phyloP scores from a whole-genome alignment of 2,329 filamentous ascomycete genomes.

The Verticillium nubilum region DNA sequence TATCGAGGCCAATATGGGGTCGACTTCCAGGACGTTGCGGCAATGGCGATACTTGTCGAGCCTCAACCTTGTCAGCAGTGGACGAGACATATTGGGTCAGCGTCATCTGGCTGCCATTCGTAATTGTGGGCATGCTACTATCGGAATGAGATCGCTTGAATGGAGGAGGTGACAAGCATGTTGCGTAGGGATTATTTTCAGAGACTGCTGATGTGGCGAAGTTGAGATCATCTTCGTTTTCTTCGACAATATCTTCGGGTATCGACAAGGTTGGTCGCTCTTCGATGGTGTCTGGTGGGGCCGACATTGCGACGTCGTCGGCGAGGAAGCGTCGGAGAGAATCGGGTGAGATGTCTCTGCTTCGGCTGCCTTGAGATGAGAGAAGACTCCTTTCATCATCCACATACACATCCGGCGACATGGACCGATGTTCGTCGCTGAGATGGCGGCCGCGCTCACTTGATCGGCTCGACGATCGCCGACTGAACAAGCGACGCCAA shows the following conservation, averaged over 20 bases:
- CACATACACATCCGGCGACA: conserved; percentile 14
- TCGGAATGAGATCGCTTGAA: conserved; percentile 33
- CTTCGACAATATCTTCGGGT: conserved; percentile 28
- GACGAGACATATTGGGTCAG: conserved; percentile 12
- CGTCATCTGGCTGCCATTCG: conserved; percentile 18
- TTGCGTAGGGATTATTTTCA: conserved; percentile 37
- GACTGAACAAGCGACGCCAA: conserved; percentile 47
- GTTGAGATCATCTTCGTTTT: conserved; percentile 49
- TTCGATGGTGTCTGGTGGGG: conserved; percentile 11
- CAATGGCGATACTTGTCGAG: not conserved
- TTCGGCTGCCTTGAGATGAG: conserved; percentile 36
- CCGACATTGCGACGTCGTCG: conserved; percentile 32
- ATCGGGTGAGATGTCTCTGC: conserved; percentile 50
- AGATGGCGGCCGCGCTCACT: conserved; percentile 25
- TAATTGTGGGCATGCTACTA: conserved; percentile 15
- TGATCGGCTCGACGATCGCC: conserved; percentile 30
- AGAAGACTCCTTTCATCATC: conserved; percentile 25
- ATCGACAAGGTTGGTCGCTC: conserved; percentile 26
- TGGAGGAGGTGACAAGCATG: conserved; percentile 48
- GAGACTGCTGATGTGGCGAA: conserved; percentile 49
- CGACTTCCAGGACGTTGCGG: conserved; percentile 2
- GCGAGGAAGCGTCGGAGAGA: conserved; percentile 46
- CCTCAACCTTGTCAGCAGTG: not conserved
- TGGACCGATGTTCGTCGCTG: conserved; percentile 18
- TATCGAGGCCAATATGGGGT: conserved; percentile 9